Base-by-base conservation (phyloP, 768 basidiomycete genomes). In the Cystobasidium tubakii region DNA sequence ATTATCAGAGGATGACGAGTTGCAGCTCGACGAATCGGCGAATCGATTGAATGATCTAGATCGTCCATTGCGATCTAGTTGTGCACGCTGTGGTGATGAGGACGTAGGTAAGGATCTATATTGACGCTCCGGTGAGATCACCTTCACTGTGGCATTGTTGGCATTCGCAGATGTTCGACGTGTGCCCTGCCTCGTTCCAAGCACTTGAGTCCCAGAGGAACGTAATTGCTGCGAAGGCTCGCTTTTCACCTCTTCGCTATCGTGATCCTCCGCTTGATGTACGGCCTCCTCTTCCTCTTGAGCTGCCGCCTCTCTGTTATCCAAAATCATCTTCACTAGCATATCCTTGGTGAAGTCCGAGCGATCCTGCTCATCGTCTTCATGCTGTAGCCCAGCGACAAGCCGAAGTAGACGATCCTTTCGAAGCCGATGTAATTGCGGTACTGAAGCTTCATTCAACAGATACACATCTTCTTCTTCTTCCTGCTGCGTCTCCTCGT, bases 321-420 rank as follows among this genome's bases (percentile, higher is more conserved):
- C 69, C 69, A 71, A 36, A 21, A 71, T 71, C 23, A 60, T 55
- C 39, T 71, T 71, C 4, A 60, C 69, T 12, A 71, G 69, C 23
- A 33, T 55, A 55, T 71, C 69, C 60, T 71, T 71, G 31, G 69
- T 71, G 29, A n/a, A 39, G 21, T 71, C 69, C 2, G 66, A 67
- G n/a, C 34, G 25, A 34, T 60, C 55, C 17, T 33, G 29, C 17
- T 60, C 63, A 65, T 65, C 69, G 13, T 36, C 69, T 57, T 71
- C 69, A 21, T 53, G 31, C 19, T 42, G 46, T 6, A 71, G 31
- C 6, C 9, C 25, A n/a, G 27, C 55, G 17, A 46, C 69, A 7
- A 71, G 36, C 15, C 69, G 69, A 60, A 71, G 69, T 12, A 71
- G 69, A 23, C 19, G 53, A 46, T 71, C 69, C 29, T 71, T 71